Conservation (phyloP, 129 eudicot species). For the Daucus carota region DH1_v3.0 NC_030386.2:14194501-14195000, state of each 20-base stretch:
- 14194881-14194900: too few species aligned
- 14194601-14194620: background rate
- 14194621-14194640: background rate
- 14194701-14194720: background rate
- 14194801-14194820: too few species aligned
- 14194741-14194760: background rate
- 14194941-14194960: too few species aligned
- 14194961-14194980: too few species aligned
- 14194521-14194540: background rate
- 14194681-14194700: background rate
- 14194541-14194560: background rate
- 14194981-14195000: too few species aligned
- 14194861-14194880: too few species aligned
- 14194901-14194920: too few species aligned
- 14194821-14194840: too few species aligned
- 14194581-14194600: background rate
- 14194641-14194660: background rate
- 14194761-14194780: too few species aligned
- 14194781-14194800: too few species aligned
- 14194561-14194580: background rate
- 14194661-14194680: background rate
- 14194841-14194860: too few species aligned
- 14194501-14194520: background rate
- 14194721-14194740: background rate
- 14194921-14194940: too few species aligned